Conservation (phyloP, 1,284 basidiomycete species). For the Cutaneotrichosporon cavernicola region DNA sequence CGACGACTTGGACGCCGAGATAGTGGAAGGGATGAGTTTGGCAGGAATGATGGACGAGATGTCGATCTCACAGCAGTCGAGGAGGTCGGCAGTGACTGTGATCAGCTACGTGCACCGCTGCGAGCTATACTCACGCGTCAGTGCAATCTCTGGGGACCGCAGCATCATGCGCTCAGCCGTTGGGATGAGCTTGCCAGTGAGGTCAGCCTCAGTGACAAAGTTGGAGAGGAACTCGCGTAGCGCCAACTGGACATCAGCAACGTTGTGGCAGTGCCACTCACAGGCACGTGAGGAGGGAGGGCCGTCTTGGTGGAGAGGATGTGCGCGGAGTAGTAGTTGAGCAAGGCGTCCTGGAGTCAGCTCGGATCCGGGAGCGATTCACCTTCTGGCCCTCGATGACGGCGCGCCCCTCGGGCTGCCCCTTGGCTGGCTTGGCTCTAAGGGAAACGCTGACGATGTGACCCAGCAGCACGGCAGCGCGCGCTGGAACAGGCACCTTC, state of each 20-base stretch:
- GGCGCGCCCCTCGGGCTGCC: conserved; percentile 23
- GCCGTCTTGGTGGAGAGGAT: conserved; percentile 45
- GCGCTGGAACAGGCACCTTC: conserved; percentile 31
- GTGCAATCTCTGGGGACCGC: conserved; percentile 47
- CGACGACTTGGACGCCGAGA: conserved; percentile 74
- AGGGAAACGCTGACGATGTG: conserved; percentile 45
- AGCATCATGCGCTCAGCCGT: conserved; percentile 49
- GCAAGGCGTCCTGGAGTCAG: conserved; percentile 33
- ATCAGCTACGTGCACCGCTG: conserved; percentile 4
- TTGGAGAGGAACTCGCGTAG: conserved; percentile 38
- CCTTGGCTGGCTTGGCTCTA: conserved; percentile 29
- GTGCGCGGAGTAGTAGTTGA: conserved; percentile 42
- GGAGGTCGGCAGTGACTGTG: conserved; percentile 43
- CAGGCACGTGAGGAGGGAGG: conserved; percentile 36
- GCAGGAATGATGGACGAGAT: conserved; percentile 62
- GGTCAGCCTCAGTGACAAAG: conserved; percentile 35
- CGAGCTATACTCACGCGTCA: conserved; percentile 34
- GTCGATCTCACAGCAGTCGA: conserved; percentile 51
- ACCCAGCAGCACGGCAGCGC: conserved; percentile 40
- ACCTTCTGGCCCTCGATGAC: conserved; percentile 40
- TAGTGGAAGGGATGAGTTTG: conserved; percentile 64
- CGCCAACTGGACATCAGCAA: conserved; percentile 20
- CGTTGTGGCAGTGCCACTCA: conserved; percentile 18
- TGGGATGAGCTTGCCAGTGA: conserved; percentile 45
- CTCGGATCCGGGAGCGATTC: conserved; percentile 13